Percentiles rank a stretch among this genome's conserved stretches.
These are phyloP conservation scores for Chrysanthemum seticuspe DNA, from an alignment of 129 eudicot genomes.

Conservation along the genomic window DNA sequence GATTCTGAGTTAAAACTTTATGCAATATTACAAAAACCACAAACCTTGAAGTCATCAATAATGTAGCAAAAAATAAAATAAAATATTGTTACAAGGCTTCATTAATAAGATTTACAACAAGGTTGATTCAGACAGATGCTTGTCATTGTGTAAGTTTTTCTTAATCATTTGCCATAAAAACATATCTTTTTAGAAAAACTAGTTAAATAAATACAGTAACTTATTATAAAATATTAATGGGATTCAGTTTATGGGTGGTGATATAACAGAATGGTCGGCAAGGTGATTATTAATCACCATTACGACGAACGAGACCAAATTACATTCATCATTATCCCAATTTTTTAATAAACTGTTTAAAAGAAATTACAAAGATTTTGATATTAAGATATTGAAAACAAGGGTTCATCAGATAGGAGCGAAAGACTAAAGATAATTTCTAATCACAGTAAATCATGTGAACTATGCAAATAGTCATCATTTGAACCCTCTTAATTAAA, in stretches of 20 bases:
- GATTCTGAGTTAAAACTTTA: too few species aligned
- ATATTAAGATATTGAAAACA: neutral
- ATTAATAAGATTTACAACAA: constrained; percentile 60
- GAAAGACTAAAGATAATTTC: constrained; percentile 47
- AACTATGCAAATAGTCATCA: constrained; percentile 72
- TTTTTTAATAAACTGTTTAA: neutral
- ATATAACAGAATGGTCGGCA: constrained; percentile 66
- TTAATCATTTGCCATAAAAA: constrained; percentile 45
- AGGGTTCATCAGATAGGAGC: constrained; percentile 38
- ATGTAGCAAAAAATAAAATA: neutral
- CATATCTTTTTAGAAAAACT: too few species aligned
- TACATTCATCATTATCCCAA: neutral
- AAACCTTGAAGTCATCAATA: too few species aligned
- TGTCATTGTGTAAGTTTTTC: constrained; percentile 32
- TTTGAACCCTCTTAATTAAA: constrained; percentile 26
- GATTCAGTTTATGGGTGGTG: constrained; percentile 87
- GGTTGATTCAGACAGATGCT: constrained; percentile 63
- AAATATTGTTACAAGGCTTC: constrained; percentile 31
- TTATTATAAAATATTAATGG: neutral
- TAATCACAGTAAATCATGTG: constrained; percentile 60
- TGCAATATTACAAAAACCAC: too few species aligned
- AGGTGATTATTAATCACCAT: constrained; percentile 1
- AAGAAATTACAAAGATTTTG: neutral
- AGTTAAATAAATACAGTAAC: too few species aligned
- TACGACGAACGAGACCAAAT: constrained; percentile 4